Base-by-base conservation (phyloP, 1,284 basidiomycete genomes). In the Quambalaria eucalypti region DNA sequence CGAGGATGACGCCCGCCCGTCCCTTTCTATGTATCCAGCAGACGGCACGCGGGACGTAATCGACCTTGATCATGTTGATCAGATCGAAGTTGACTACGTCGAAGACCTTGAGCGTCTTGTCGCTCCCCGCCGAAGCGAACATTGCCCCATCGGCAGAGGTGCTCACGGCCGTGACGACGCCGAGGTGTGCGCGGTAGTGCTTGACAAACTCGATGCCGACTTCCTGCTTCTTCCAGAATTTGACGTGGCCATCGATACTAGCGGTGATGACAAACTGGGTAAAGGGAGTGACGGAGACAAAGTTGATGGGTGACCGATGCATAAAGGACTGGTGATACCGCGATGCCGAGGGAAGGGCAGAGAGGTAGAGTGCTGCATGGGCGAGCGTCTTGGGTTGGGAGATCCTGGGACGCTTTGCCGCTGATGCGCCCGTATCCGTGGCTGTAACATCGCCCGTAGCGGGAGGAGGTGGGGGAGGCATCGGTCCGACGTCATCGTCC, bases 51-150 rank as follows among this genome's bases (percentile, higher is more conserved):
- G 93, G 93, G 16, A 80, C 83, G 72, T 84, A 96, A 0, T 82
- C 85, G 50, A 99, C 79, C 69, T 90, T 88, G 60, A 99, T 82
- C 78, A 97, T 97, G 76, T 97, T 98, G 76, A 98, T 98, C 87
- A 98, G 95, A 76, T 98, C 91, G 76, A 95, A 95, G 77, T 97
- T 97, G 64, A 95, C 82, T 1, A 98, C 90, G 74, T 99, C 95
- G 74, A 97, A 98, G 28, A 98, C 87, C 74, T 97, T 92, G 39
- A 86, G 88, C 28, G 74, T 77, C 3, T 76, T 74, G 48, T 79
- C 78, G 5, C 73, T 73, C 16, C 74, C 75, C 9, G 78, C 60
- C 19, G 86, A 93, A 1, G 93, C 93, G 71, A 90, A 92, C 38
- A 92, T 79, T 65, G 88, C 86, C 0, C 95, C 95, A 76, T 98